These are phyloP conservation scores for Glaciozyma martinii DNA, from an alignment of 768 basidiomycete genomes.

Conservation along the genomic window DNA sequence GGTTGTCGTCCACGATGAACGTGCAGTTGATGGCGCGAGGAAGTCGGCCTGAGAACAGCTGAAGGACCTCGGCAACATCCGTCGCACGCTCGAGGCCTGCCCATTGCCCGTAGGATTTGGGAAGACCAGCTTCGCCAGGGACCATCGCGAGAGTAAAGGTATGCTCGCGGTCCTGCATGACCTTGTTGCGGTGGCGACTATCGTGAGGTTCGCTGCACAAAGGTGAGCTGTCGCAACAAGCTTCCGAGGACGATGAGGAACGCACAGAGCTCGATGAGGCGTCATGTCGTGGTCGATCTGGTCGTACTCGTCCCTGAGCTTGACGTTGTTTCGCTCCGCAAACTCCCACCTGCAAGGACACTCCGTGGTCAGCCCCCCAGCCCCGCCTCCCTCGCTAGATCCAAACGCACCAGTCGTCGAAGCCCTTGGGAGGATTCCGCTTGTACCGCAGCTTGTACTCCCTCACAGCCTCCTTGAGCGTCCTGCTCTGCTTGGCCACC, in stretches of 20 bases:
- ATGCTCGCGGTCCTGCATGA: conserved; percentile 35
- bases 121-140: conserved; percentile 8
- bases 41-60: conserved; percentile 27
- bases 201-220: conserved; percentile 30
- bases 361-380: too few relatives aligned
- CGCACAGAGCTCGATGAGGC: conserved; percentile 74
- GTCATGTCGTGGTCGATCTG: conserved; percentile 58
- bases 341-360: conserved; percentile 44
- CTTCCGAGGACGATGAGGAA: neutral
- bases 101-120: conserved; percentile 28
- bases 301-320: conserved; percentile 52
- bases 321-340: conserved; percentile 45
- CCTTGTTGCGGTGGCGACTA: conserved; percentile 26
- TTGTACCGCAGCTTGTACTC: conserved; percentile 73
- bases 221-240: neutral
- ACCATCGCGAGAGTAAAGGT: conserved; percentile 34
- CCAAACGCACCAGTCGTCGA: conserved; percentile 67
- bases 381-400: neutral
- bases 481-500: conserved; percentile 65
- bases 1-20: conserved; percentile 36
- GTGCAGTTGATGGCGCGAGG: conserved; percentile 32
- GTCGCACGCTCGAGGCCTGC: conserved; percentile 32
- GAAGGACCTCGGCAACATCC: conserved; percentile 32
- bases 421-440: conserved; percentile 74
- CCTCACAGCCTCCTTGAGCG: conserved; percentile 62